A percentile compares a stretch with the other conserved stretches of the same genome.
These are phyloP conservation scores for Neopestalotiopsis clavispora DNA, from an alignment of 2,329 filamentous ascomycete species.

Conservation along the genomic window DNA sequence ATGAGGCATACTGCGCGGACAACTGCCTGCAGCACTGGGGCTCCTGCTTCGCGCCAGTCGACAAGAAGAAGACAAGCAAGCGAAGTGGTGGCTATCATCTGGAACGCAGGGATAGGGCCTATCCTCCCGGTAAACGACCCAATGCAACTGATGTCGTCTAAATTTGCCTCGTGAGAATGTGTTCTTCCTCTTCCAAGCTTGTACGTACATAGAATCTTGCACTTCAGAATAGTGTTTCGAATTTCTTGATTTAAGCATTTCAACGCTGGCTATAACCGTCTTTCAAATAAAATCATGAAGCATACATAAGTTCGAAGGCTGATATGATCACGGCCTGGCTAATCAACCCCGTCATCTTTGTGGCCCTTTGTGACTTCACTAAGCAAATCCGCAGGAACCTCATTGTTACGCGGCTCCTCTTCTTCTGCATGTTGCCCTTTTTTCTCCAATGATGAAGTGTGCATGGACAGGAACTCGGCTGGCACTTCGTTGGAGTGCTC, in stretches of 20 bases:
- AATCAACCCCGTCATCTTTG: conserved; percentile 1
- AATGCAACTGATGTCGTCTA: conserved; percentile 3
- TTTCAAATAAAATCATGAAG: no score
- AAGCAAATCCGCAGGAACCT: conserved; percentile 28
- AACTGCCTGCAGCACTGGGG: conserved; percentile 30
- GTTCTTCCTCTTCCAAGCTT: not conserved
- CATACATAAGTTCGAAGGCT: no score
- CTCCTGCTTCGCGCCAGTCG: not conserved
- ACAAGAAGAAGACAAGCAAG: not conserved
- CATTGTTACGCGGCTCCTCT: conserved; percentile 23
- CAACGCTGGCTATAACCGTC: no score
- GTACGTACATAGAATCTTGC: no score
- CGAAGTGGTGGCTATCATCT: not conserved
- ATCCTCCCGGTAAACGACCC: conserved; percentile 5
- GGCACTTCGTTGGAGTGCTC: conserved; percentile 46
- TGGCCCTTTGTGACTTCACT: not conserved
- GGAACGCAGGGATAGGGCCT: not conserved
- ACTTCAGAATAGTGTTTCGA: no score
- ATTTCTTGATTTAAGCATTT: no score
- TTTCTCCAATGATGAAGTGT: conserved; percentile 30
- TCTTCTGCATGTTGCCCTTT: conserved; percentile 16
- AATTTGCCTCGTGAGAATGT: not conserved
- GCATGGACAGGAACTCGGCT: conserved; percentile 56
- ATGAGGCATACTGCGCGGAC: conserved; percentile 29
- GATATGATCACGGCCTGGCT: not conserved